phyloP scores from a whole-genome alignment of 805 yeast genomes.

The Yarrowia hollandica region DNA sequence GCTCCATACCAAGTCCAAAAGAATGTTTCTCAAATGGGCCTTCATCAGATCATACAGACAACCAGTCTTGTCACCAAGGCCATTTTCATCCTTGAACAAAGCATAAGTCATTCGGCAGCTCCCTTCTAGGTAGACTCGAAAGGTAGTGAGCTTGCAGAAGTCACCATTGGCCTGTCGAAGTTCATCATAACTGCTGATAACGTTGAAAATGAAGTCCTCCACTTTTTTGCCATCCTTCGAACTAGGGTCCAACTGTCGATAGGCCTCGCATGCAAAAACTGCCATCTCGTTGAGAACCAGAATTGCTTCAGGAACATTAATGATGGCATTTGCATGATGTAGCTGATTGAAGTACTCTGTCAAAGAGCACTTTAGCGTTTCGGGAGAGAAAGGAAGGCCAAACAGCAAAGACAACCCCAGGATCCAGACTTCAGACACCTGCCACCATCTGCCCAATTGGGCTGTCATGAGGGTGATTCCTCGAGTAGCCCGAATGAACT shows the following conservation, averaged over 20 bases:
- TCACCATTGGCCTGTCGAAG: constrained; percentile 8
- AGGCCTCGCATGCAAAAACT: constrained; percentile 14
- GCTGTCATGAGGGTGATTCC: constrained; percentile 54
- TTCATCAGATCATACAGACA: not conserved
- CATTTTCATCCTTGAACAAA: not conserved
- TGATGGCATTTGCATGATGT: not conserved
- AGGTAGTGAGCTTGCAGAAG: constrained; percentile 21
- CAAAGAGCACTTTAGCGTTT: not conserved
- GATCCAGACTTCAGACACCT: constrained; percentile 47
- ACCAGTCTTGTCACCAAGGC: not conserved
- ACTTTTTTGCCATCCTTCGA: not conserved
- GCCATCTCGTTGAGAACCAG: constrained; percentile 18
- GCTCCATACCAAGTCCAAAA: constrained; percentile 2
- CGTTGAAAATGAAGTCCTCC: not conserved
- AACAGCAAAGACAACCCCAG: constrained; percentile 38
- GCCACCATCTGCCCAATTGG: constrained; percentile 51
- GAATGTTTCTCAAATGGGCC: constrained; percentile 10
- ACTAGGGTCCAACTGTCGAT: not conserved
- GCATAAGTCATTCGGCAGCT: constrained; percentile 15
- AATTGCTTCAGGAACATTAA: constrained; percentile 26
- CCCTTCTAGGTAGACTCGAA: constrained; percentile 11
- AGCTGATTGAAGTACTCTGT: constrained; percentile 1
- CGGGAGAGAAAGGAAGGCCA: constrained; percentile 40
- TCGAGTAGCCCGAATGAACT: constrained; percentile 50
- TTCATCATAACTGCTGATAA: constrained; percentile 16